Base-by-base conservation (phyloP, 805 yeast species). In the Jamesozyma hellenica region DNA sequence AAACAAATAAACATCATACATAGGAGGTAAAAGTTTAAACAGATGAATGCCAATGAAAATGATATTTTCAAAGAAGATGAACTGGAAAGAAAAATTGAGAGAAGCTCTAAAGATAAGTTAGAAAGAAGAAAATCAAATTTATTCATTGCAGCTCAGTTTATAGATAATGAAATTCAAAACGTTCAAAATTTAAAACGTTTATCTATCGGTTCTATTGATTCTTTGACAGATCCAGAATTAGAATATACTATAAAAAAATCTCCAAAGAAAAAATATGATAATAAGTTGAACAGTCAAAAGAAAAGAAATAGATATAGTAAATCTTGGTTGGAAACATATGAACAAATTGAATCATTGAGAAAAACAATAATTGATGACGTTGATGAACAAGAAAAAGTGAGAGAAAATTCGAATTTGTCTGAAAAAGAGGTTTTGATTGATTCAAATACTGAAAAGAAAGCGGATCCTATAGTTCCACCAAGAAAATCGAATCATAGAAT, bases 121-220 rank as follows among this genome's bases (percentile, higher is more conserved):
- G 55, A 60, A 19, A 61, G 61, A 46, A 48, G 68, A 39, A 65
- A 66, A 43, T 64, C 71, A 42, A 61, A 73, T 52, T 63, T 67
- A 39, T 50, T 67, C 31, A 68, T 73, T 26, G 92, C 92, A 1
- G 86, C 85, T 3, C 78, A 77, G 48, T 84, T 83, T 8, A 73
- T 82, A 32, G 84, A 81, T 51, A 77, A 75, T 45, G 90, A 82
- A 53, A 70, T 80, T 46, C 77, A 77, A 57, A 75, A 77, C 56
- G 82, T 82, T 44, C 75, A 80, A 27, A 81, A 84, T n/a, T 62
- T 82, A 46, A 82, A 82, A 55, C 66, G 92, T 41, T 64, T 81
- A 9, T 77, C 85, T 0, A 79, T 82, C 36, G 88, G 86, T 1
- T 54, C 67, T 23, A 61, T 65, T 17, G 66, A 67, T n/a, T 38